Evolutionary conservation across 2,329 filamentous ascomycete genomes (phyloP).

Genomic region (Leptodontidium sp.): DNA sequence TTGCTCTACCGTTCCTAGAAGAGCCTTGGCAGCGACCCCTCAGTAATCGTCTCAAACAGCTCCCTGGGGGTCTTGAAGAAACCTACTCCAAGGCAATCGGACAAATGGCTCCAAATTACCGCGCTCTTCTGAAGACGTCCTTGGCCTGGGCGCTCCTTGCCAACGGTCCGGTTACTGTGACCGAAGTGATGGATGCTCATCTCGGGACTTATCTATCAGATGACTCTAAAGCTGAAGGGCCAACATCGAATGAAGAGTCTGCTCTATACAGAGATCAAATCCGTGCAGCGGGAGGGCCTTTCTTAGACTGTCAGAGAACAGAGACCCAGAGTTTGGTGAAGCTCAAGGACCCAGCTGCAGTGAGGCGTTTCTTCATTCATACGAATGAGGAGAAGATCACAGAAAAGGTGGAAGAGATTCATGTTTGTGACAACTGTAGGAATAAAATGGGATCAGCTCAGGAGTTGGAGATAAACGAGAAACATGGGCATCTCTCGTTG

Average conservation of each 20-base stretch:
- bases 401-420: background rate
- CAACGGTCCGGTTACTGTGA: constrained; percentile 10
- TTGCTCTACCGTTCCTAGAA: constrained; percentile 5
- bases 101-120: constrained; percentile 11
- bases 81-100: background rate
- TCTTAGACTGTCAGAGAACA: constrained; percentile 13
- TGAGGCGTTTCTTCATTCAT: constrained; percentile 8
- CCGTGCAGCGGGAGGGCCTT: constrained; percentile 1
- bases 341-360: constrained; percentile 15
- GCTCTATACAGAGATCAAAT: constrained; percentile 12
- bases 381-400: background rate
- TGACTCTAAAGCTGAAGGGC: background rate
- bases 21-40: constrained; percentile 14
- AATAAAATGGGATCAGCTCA: background rate
- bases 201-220: constrained; percentile 7
- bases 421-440: constrained; percentile 8
- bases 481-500: background rate
- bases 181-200: constrained; percentile 16
- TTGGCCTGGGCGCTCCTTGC: constrained; percentile 1
- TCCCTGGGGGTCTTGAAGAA: constrained; percentile 6
- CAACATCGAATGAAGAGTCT: background rate
- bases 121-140: constrained; percentile 7
- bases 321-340: constrained; percentile 2
- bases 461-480: constrained; percentile 1
- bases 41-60: constrained; percentile 5